Evolutionary conservation across 1,139 yeast genomes (phyloP).

Genomic region (Yamadazyma dendronema): DNA sequence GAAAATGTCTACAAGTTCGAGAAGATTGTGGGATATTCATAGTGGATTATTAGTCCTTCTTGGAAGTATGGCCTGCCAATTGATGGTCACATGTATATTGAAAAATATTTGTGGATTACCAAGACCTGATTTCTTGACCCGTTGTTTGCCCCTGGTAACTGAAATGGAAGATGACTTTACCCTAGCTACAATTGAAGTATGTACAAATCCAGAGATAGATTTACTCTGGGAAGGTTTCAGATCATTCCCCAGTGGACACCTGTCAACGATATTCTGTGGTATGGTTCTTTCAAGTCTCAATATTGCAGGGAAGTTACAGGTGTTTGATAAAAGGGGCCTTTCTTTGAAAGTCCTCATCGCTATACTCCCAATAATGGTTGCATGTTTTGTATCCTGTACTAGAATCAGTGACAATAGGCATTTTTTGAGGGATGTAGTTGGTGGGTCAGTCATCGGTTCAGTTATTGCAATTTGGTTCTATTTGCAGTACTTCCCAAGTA

Average conservation of each 20-base stretch:
- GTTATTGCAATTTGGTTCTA: constrained; percentile 33
- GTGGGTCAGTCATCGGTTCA: constrained; percentile 42
- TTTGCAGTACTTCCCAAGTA: constrained; percentile 41
- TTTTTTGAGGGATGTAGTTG: constrained; percentile 40
- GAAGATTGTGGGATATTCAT: constrained; percentile 45
- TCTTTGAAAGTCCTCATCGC: constrained; percentile 34
- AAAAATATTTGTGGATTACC: constrained; percentile 47
- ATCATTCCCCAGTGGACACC: constrained; percentile 53
- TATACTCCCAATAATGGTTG: constrained; percentile 34
- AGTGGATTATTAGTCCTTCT: constrained; percentile 34
- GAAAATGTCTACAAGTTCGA: constrained; percentile 14
- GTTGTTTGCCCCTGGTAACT: constrained; percentile 37
- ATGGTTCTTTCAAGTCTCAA: constrained; percentile 38
- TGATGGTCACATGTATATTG: constrained; percentile 39
- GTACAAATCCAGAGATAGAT: constrained; percentile 27
- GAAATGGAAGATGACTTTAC: constrained; percentile 12
- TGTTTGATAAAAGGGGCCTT: constrained; percentile 37
- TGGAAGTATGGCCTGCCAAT: constrained; percentile 41
- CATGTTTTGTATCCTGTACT: constrained; percentile 40
- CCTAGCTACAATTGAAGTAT: constrained; percentile 34
- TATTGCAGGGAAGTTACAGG: constrained; percentile 35
- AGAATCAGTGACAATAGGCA: constrained; percentile 52
- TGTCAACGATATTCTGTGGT: constrained; percentile 47
- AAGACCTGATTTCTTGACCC: constrained; percentile 45
- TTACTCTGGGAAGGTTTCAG: constrained; percentile 47